Evolutionary conservation across 2,329 filamentous ascomycete species (phyloP), one percentile per base, ranked within the genome.

Genomic region (Fusarium lateritium): DNA sequence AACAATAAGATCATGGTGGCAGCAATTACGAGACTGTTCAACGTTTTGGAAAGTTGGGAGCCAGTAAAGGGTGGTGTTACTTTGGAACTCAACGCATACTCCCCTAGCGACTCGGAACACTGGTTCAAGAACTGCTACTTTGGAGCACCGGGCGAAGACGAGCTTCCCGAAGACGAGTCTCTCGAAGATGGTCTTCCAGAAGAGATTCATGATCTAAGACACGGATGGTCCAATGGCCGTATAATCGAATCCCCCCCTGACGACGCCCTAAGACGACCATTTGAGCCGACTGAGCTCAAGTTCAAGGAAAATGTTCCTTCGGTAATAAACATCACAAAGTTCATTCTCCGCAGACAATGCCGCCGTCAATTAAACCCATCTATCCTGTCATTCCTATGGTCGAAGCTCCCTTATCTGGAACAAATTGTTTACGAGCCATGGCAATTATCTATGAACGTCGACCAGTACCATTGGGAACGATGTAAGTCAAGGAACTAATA

Each of bases 91-190:
- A 65, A 64, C 8, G 13, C 36, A 10, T 67, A 71, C 47, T 68
- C 54, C 0, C 60, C 56, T 15, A 71, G 68, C n/a, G 67, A 68
- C 43, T 55, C 53, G 2, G n/a, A 59, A 5, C 67, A 71, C 15
- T 71, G 67, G 68, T 62, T 70, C 4, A 55, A 65, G 36, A 40
- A 47, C 0, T 57, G 60, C 13, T 71, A 59, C 22, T 62, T 68
- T 22, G 67, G 67, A 6, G 67, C 61, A 15, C 39, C 43, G 4
- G 55, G 11, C 7, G 67, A 69, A 42, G 50, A 56, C 4, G 36
- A 53, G 17, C 52, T 56, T 22, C 22, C 31, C 5, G 64, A 67
- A 47, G 51, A 52, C 19, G 28, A 31, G 9, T 2, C 28, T 7
- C 38, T 63, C 28, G 21, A 40, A 6, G 2, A 7, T 14, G 19